phyloP scores from a whole-genome alignment of 306 rosid genomes.

The Vicia villosa region DNA sequence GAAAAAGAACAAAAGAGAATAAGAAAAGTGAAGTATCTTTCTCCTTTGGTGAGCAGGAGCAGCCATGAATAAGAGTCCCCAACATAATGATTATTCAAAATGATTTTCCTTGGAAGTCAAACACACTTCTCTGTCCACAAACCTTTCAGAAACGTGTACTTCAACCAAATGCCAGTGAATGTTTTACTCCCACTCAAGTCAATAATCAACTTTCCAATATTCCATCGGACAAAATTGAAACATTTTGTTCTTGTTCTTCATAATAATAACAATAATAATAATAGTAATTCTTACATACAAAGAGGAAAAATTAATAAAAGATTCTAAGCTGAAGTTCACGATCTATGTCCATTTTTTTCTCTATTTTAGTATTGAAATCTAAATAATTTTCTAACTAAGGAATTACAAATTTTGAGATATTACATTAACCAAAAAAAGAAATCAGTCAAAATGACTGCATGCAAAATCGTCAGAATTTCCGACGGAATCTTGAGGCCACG shows the following conservation, averaged over 20 bases:
- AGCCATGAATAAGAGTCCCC: constrained; percentile 37
- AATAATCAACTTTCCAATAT: neutral
- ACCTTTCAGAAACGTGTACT: constrained; percentile 43
- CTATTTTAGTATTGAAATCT: constrained; percentile 5
- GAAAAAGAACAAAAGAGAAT: neutral
- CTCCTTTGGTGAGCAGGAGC: constrained; percentile 28
- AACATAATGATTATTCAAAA: constrained; percentile 49
- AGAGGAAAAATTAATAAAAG: constrained; percentile 10
- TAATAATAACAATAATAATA: constrained; percentile 36
- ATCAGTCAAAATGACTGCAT: constrained; percentile 64
- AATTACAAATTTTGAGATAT: constrained; percentile 40
- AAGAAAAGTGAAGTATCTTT: neutral
- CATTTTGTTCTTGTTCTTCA: constrained; percentile 12
- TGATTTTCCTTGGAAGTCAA: constrained; percentile 42
- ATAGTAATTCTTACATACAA: constrained; percentile 58
- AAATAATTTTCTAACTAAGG: constrained; percentile 14
- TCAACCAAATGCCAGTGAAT: constrained; percentile 39
- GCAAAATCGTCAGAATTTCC: constrained; percentile 83
- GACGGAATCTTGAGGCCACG: constrained; percentile 88
- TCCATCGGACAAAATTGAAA: constrained; percentile 19
- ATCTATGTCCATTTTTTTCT: constrained; percentile 35
- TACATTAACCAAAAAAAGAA: constrained; percentile 5
- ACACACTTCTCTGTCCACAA: constrained; percentile 34
- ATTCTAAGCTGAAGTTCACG: constrained; percentile 29
- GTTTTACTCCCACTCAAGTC: constrained; percentile 35